Evolutionary conservation across 129 eudicot species (phyloP), one percentile per base, ranked within the genome.

Genomic region (Lactuca saligna): DNA sequence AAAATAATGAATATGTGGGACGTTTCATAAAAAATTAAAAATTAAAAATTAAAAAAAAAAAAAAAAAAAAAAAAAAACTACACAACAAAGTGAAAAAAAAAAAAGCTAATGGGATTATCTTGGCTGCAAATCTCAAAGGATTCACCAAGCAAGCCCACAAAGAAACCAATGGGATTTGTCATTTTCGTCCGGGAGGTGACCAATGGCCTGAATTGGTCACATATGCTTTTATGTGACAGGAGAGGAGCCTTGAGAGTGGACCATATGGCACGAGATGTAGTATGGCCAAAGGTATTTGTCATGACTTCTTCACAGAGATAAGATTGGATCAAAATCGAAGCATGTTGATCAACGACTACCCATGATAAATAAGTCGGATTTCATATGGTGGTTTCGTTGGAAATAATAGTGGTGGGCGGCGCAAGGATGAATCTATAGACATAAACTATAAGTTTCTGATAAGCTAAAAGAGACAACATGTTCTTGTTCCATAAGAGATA

Each of bases 171-270:
- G n/a, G n/a, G n/a, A n/a, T n/a, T n/a, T n/a, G 6, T 57, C 63
- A 25, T 31, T 39, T 3, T 25, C 39, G 1, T 7, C 38, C 0
- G 32, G 0, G 1, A 38, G 41, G 39, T 57, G 63, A 8, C 63
- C 63, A 57, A 57, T 25, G 32, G 63, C 63, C 0, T 31, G 41
- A 25, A 57, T 57, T 25, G 63, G n/a, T 57, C 41, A 31, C 63
- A 57, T 7, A 31, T 3, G 20, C 6, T 6, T 31, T 31, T 57
- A 5, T 25, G 55, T 4, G 15, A 12, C 17, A 13, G 17, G 4
- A 13, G 55, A 8, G 0, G 55, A 49, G n/a, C 55, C 4, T 49
- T 11, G n/a, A n/a, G n/a, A n/a, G n/a, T n/a, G n/a, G n/a, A 9
- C 55, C 55, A 49, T 5, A 49, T 17, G 5, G 1, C 55, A 49